A percentile compares a stretch with the other conserved stretches of the same genome.
Conservation (phyloP, 306 rosid species). For the Ceratonia siliqua region DNA sequence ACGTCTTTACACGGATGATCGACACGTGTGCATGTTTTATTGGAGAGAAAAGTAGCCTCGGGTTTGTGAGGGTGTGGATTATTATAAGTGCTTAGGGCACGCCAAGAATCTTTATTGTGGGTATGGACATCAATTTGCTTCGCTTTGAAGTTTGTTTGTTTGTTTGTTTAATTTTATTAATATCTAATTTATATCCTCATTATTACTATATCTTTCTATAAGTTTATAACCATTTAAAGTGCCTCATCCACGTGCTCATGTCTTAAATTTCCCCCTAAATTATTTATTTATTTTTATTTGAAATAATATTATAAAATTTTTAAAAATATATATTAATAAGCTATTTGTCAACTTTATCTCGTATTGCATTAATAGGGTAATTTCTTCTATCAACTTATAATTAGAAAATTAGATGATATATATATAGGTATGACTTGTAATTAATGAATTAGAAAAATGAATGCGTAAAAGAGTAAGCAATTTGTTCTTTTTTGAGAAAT, state of each 20-base stretch:
- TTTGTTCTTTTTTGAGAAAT: neutral
- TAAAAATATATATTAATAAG: no score
- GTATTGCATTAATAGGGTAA: slow-evolving; percentile 37
- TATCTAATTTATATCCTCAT: no score
- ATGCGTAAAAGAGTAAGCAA: neutral
- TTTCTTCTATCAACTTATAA: no score
- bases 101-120: slow-evolving; percentile 62
- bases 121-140: slow-evolving; percentile 52
- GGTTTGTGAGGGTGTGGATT: slow-evolving; percentile 41
- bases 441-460: slow-evolving; percentile 1
- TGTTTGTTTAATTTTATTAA: neutral
- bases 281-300: no score
- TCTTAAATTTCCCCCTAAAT: neutral
- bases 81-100: slow-evolving; percentile 60
- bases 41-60: slow-evolving; percentile 43
- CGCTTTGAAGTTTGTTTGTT: slow-evolving; percentile 60
- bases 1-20: slow-evolving; percentile 48
- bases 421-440: neutral
- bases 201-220: slow-evolving; percentile 21
- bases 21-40: slow-evolving; percentile 50
- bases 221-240: no score
- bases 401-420: no score
- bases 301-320: no score
- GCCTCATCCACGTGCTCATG: slow-evolving; percentile 53
- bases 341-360: slow-evolving; percentile 30